Evolutionary conservation across 306 rosid genomes (phyloP).

Genomic region (Trifolium dubium): DNA sequence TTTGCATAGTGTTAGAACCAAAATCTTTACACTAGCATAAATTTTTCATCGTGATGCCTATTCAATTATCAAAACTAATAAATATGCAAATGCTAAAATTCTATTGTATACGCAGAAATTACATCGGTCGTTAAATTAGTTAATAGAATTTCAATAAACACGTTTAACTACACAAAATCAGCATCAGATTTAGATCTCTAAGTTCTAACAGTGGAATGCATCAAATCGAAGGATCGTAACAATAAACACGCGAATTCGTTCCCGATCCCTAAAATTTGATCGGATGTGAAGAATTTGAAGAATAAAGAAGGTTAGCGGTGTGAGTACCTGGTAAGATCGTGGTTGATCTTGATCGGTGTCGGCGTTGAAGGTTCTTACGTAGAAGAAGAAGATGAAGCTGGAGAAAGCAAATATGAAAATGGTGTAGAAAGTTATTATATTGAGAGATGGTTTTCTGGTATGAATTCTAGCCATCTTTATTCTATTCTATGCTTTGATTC

Average conservation of each 20-base stretch:
- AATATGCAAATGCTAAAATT: slow-evolving; percentile 11
- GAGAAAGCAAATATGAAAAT: slow-evolving; percentile 60
- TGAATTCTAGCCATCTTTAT: slow-evolving; percentile 53
- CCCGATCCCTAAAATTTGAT: slow-evolving; percentile 14
- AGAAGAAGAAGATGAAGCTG: slow-evolving; percentile 60
- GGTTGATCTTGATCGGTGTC: slow-evolving; percentile 55
- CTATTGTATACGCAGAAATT: not conserved
- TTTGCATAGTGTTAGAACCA: slow-evolving; percentile 8
- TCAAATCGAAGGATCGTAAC: slow-evolving; percentile 9
- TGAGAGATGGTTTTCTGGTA: slow-evolving; percentile 50
- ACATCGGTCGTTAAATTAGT: not conserved
- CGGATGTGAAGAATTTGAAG: not conserved
- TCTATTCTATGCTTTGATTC: not conserved
- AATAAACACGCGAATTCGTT: not conserved
- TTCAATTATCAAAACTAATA: slow-evolving; percentile 11
- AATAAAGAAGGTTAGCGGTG: not conserved
- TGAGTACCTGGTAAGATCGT: slow-evolving; percentile 49
- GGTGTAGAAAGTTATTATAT: slow-evolving; percentile 51
- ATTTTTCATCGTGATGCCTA: not conserved
- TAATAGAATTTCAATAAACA: slow-evolving; percentile 2
- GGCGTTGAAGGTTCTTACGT: slow-evolving; percentile 47
- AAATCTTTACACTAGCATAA: not conserved
- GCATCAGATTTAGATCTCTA: slow-evolving; percentile 36
- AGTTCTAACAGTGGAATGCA: not conserved
- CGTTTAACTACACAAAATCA: slow-evolving; percentile 4